Base-by-base conservation (phyloP, 257 asterid species). In the Solanum chiquidenum region DNA sequence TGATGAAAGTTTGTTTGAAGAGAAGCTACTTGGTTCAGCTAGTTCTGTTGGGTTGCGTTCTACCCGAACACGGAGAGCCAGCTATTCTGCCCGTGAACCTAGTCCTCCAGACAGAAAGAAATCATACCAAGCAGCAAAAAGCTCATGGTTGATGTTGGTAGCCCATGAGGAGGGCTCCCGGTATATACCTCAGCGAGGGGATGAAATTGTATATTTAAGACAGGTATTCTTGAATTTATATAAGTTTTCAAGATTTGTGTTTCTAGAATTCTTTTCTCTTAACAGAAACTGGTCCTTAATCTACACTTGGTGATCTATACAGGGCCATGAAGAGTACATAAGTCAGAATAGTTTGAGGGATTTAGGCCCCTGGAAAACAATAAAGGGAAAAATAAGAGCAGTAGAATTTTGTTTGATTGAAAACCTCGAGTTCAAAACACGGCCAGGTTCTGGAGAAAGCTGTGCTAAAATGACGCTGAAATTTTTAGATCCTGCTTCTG, bases 371-470 rank as follows among this genome's bases (percentile, higher is more conserved):
- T 97, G 98, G 99, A 94, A 90, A 91, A 91, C 94, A 80, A 86
- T 92, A 40, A 93, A 91, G 90, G 94, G 91, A 42, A 90, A 90
- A 87, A 95, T 97, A 89, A 92, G 94, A 85, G 95, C 95, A 40
- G 98, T 93, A 27, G 99, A 97, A 89, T 93, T 93, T 86, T 97
- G 99, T 91, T 90, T 93, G 92, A 95, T 97, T 77, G 94, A 93
- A 89, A 90, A 90, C 83, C 96, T 97, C 5, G 94, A 92, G 88
- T 97, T 95, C 88, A 74, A 97, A 84, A 90, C 96, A 35, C 95
- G 89, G 82, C 91, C 98, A 6, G 99, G 99, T 87, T 97, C 99
- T 16, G 99, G 99, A 34, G 99, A 97, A 90, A 95, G 99, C 94
- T 93, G 98, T 93, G 96, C 98, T 80, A 97, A 91, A 93, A 89